A percentile compares a stretch with the other conserved stretches of the same genome.
Conservation (phyloP, 1,284 basidiomycete genomes). For the Ganoderma sp. region DNA sequence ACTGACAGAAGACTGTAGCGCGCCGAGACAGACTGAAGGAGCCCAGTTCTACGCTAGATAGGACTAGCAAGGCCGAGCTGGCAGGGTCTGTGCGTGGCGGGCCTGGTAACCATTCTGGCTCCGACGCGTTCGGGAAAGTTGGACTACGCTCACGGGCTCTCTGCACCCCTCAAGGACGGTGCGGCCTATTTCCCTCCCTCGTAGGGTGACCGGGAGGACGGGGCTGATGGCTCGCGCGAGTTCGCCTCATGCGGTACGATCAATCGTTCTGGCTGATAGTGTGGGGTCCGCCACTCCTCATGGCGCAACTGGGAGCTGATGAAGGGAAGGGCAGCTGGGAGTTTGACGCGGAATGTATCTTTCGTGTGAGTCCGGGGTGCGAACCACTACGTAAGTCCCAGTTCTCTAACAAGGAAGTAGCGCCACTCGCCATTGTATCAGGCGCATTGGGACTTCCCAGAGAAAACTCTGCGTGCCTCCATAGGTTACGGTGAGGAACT, state of each 20-base stretch:
- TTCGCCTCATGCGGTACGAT: neutral
- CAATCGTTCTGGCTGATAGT: neutral
- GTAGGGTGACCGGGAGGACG: neutral
- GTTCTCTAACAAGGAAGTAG: neutral
- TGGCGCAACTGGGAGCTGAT: neutral
- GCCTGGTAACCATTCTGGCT: neutral
- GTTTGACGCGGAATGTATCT: neutral
- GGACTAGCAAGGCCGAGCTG: neutral
- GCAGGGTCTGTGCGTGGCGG: neutral
- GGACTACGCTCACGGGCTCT: neutral
- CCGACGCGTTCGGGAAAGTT: neutral
- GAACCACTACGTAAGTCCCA: neutral
- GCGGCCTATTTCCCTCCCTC: neutral
- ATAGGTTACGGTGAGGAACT: neutral
- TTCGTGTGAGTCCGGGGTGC: neutral
- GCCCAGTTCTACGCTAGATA: neutral
- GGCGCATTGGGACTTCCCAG: conserved; percentile 66
- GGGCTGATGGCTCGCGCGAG: neutral
- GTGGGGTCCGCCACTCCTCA: neutral
- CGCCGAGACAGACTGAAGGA: neutral
- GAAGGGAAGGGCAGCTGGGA: neutral
- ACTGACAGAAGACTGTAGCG: neutral
- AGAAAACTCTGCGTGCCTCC: conserved; percentile 41
- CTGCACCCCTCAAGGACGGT: neutral
- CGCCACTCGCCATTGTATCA: conserved; percentile 43